phyloP scores from a whole-genome alignment of 164 flowering plant genomes.

The Kingdonia uniflora region DNA sequence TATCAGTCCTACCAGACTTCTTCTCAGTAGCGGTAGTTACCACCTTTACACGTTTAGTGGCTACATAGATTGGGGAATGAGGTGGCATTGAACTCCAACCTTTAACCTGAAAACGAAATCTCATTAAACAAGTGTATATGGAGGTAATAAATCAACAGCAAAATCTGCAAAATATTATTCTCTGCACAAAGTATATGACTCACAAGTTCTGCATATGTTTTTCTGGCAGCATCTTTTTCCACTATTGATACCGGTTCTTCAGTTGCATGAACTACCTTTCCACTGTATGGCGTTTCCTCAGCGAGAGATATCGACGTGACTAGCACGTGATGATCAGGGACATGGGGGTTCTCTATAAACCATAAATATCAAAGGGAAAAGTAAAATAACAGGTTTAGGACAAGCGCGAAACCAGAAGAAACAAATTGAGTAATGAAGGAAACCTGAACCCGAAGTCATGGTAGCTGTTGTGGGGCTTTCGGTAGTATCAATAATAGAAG shows the following conservation, averaged over 20 bases:
- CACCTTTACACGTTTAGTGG: slow-evolving; percentile 22
- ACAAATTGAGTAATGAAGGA: neutral
- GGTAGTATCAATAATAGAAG: slow-evolving; percentile 16
- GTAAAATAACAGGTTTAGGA: neutral
- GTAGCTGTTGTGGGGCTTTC: slow-evolving; percentile 11
- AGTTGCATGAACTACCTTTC: slow-evolving; percentile 26
- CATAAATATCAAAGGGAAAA: slow-evolving; percentile 1
- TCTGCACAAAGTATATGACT: neutral
- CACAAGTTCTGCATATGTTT: slow-evolving; percentile 30
- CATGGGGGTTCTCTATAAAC: slow-evolving; percentile 23
- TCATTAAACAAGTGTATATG: neutral
- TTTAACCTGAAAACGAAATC: slow-evolving; percentile 11
- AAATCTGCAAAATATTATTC: neutral
- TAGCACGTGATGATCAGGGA: slow-evolving; percentile 26
- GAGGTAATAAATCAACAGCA: neutral
- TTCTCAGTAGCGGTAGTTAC: slow-evolving; percentile 17
- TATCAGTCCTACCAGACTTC: slow-evolving; percentile 10
- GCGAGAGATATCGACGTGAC: slow-evolving; percentile 19
- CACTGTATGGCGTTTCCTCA: slow-evolving; percentile 26
- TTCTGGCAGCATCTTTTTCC: slow-evolving; percentile 31
- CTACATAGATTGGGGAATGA: slow-evolving; percentile 29
- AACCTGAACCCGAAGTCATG: slow-evolving; percentile 35
- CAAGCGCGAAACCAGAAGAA: neutral
- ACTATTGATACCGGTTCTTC: slow-evolving; percentile 26
- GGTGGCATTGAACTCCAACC: slow-evolving; percentile 21